Conservation (phyloP, 1,139 yeast species). For the Sugiyamaella pinicola region DNA sequence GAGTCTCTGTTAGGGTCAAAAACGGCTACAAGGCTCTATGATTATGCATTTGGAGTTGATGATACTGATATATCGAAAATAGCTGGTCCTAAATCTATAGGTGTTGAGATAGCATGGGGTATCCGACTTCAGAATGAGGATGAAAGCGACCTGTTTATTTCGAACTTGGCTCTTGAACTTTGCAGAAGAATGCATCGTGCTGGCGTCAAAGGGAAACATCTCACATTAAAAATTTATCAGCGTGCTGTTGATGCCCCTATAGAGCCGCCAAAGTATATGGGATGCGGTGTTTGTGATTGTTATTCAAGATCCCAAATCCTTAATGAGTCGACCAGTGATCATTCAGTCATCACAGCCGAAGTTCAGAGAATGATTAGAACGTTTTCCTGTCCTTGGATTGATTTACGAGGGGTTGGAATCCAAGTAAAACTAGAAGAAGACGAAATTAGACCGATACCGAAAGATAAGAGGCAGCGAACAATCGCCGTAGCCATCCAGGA, state of each 20-base stretch:
- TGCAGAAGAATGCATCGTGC: constrained; percentile 53
- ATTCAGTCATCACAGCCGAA: constrained; percentile 63
- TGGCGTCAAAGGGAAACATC: constrained; percentile 55
- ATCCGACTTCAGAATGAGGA: constrained; percentile 64
- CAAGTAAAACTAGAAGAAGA: constrained; percentile 54
- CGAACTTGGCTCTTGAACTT: constrained; percentile 62
- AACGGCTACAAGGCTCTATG: constrained; percentile 64
- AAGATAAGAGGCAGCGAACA: constrained; percentile 4
- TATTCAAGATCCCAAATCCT: constrained; percentile 59
- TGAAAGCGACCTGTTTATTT: constrained; percentile 67
- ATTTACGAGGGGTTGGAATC: constrained; percentile 77
- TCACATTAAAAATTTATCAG: constrained; percentile 65
- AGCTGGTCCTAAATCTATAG: constrained; percentile 68
- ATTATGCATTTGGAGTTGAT: constrained; percentile 70
- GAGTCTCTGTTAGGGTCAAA: constrained; percentile 61
- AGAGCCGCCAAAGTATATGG: constrained; percentile 75
- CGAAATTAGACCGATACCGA: neutral
- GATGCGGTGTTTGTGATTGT: constrained; percentile 79
- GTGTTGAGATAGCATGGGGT: constrained; percentile 92
- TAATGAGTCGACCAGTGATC: constrained; percentile 66
- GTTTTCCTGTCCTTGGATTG: constrained; percentile 62
- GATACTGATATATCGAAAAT: constrained; percentile 55
- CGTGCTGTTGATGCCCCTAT: constrained; percentile 68
- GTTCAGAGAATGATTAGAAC: constrained; percentile 58
- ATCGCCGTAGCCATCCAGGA: constrained; percentile 3